Base-by-base conservation (phyloP, 306 rosid genomes). In the Mucuna pruriens region DNA sequence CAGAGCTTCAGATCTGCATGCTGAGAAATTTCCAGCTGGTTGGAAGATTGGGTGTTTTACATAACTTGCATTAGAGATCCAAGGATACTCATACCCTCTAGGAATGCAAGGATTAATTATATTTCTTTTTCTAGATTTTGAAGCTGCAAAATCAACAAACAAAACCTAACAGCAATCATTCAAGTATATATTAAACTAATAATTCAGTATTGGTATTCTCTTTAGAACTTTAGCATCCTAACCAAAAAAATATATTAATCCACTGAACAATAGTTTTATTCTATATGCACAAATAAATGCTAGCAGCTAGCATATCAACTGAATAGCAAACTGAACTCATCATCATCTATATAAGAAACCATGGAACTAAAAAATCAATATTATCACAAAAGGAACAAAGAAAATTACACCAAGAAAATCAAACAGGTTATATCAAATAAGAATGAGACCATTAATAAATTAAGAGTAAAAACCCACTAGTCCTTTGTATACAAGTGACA, bases 21-120 rank as follows among this genome's bases (percentile, higher is more conserved):
- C 40, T 2, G 87, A 86, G 74, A 86, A 88, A 67, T 88, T 88
- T 79, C 91, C 91, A 77, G 79, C 86, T 16, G 86, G 81, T 65
- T 63, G 61, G 69, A 83, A 52, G 23, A 33, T 45, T 31, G 61
- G 67, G 22, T 42, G 80, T 34, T 84, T 51, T 34, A 29, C 68
- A 76, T 83, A 22, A 52, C 84, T 82, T 42, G 87, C 64, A 74
- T 80, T 85, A 58, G 72, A 71, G 26, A 64, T 64, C 80, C 73
- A 58, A 45, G 83, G 38, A 45, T 60, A 44, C 31, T 75, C 80
- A 60, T 81, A 86, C 31, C 90, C 91, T 84, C 83, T 88, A 62
- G 91, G 89, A 84, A 88, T 80, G 81, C 91, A 88, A 45, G 87
- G 89, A 58, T 83, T 80, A 45, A 42, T 74, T 58, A 36, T 20